Conservation (phyloP, 2,329 filamentous ascomycete species). For the Xylariaceae sp. region DNA sequence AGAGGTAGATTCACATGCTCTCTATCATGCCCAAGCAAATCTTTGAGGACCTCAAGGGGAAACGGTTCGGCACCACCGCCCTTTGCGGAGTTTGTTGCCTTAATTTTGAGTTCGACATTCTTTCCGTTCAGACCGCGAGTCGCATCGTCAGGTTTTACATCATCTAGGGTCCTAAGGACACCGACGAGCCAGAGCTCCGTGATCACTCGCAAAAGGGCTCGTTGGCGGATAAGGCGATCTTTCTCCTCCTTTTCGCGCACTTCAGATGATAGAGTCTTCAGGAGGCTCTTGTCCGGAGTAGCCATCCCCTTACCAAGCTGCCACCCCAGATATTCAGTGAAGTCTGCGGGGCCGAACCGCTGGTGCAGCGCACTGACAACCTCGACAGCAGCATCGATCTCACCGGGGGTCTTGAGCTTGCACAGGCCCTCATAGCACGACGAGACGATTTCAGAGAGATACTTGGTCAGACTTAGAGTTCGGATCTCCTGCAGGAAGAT, state of each 20-base stretch:
- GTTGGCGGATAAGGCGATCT: slow-evolving; percentile 80
- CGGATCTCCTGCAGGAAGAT: slow-evolving; percentile 89
- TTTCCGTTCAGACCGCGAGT: slow-evolving; percentile 61
- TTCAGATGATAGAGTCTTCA: slow-evolving; percentile 76
- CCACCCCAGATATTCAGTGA: slow-evolving; percentile 90
- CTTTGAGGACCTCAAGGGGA: slow-evolving; percentile 94
- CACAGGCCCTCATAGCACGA: slow-evolving; percentile 93
- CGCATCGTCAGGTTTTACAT: slow-evolving; percentile 61
- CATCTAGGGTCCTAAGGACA: slow-evolving; percentile 74
- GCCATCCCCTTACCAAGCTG: slow-evolving; percentile 85
- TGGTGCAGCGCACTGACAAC: slow-evolving; percentile 94
- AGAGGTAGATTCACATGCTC: slow-evolving; percentile 89
- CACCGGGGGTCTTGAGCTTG: slow-evolving; percentile 84
- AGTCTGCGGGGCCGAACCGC: slow-evolving; percentile 84
- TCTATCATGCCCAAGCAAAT: slow-evolving; percentile 86
- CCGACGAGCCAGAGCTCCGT: slow-evolving; percentile 96
- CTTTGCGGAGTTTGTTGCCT: slow-evolving; percentile 51
- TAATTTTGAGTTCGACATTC: slow-evolving; percentile 54
- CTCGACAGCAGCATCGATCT: slow-evolving; percentile 87
- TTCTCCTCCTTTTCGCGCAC: slow-evolving; percentile 93
- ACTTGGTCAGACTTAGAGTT: slow-evolving; percentile 88
- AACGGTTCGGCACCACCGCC: slow-evolving; percentile 79
- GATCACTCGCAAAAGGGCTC: slow-evolving; percentile 80
- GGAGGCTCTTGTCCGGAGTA: slow-evolving; percentile 76
- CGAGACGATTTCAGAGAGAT: slow-evolving; percentile 93